Conservation (phyloP, 306 rosid species). For the Gillenia trifoliata region DNA sequence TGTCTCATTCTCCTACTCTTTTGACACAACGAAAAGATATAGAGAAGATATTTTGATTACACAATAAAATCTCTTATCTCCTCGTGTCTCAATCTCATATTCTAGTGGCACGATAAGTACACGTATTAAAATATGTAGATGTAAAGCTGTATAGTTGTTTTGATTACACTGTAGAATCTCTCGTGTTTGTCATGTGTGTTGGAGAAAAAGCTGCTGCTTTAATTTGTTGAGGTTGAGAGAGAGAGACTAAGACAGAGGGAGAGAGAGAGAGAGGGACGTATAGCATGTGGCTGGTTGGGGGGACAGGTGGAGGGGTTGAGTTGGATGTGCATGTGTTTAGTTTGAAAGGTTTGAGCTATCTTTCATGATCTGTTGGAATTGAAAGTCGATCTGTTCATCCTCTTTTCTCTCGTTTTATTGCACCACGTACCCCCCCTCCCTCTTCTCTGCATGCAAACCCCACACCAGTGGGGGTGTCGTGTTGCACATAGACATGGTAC, state of each 20-base stretch:
- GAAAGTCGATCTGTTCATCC: not conserved
- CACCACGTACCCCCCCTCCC: constrained; percentile 9
- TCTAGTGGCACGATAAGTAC: too few species aligned
- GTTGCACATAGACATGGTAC: not conserved
- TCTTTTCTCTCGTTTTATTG: constrained; percentile 8
- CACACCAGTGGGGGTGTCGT: not conserved
- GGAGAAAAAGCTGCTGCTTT: not conserved
- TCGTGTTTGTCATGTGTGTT: too few species aligned
- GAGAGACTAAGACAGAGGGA: not conserved
- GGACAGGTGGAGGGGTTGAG: not conserved
- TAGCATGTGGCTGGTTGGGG: not conserved
- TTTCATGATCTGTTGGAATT: not conserved
- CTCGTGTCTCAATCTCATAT: too few species aligned
- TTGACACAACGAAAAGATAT: not conserved
- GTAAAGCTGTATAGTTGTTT: too few species aligned
- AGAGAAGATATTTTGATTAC: not conserved
- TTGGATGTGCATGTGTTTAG: not conserved
- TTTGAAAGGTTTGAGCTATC: not conserved
- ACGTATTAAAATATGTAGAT: too few species aligned
- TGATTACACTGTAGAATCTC: too few species aligned
- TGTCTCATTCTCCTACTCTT: not conserved
- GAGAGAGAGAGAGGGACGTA: not conserved
- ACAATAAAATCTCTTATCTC: too few species aligned
- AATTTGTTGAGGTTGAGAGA: not conserved
- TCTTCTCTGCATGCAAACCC: constrained; percentile 2